These are phyloP conservation scores for Trichopus zeylanicus DNA, from an alignment of 116 monocot species.

Conservation along the genomic window DNA sequence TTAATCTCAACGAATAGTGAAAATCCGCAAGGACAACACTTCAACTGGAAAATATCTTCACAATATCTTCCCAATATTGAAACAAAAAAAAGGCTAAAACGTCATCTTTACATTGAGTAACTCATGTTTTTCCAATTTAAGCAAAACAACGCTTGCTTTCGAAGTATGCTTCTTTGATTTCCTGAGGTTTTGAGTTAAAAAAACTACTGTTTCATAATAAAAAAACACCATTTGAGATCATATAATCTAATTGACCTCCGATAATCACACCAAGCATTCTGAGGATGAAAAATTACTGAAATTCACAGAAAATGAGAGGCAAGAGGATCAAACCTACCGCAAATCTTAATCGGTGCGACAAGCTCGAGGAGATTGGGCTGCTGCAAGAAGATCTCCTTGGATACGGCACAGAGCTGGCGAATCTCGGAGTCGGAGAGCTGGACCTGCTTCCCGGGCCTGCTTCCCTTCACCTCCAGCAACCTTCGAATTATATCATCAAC, in stretches of 20 bases:
- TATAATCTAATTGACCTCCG: too few relatives aligned
- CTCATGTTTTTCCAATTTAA: too few relatives aligned
- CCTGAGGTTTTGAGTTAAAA: too few relatives aligned
- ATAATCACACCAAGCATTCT: not conserved
- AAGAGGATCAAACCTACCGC: constrained; percentile 7
- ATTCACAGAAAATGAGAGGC: not conserved
- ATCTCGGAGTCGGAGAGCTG: constrained; percentile 12
- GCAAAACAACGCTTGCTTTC: too few relatives aligned
- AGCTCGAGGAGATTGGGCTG: constrained; percentile 13
- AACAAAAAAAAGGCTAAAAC: not conserved
- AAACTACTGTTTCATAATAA: too few relatives aligned
- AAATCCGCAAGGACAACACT: not conserved
- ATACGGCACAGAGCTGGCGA: constrained; percentile 3
- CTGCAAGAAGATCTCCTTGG: constrained; percentile 12
- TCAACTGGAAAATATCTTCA: not conserved
- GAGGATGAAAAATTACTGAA: not conserved
- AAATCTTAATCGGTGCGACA: constrained; percentile 12
- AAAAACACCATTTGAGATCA: too few relatives aligned
- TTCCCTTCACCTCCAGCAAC: not conserved
- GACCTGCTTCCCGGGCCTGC: constrained; percentile 15
- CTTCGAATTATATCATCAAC: constrained; percentile 4
- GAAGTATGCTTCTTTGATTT: too few relatives aligned
- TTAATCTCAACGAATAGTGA: not conserved
- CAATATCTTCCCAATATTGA: not conserved
- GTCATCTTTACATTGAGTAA: too few relatives aligned